Evolutionary conservation across 305 asterid genomes (phyloP).

Genomic region (Fraxinus platypoda): DNA sequence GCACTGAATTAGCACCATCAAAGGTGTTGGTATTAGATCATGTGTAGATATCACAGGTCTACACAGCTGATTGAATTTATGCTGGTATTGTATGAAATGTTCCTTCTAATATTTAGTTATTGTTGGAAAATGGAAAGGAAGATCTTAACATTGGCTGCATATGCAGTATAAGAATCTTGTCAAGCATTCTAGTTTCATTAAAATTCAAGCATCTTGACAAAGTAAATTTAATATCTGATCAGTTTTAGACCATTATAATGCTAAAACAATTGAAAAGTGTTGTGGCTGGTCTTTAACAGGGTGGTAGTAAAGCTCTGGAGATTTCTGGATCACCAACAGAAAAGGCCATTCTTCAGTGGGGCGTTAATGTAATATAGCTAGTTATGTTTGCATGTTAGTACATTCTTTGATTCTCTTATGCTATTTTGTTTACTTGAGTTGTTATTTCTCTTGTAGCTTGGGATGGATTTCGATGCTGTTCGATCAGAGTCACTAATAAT

Average conservation of each 20-base stretch:
- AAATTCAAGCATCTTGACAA: background rate
- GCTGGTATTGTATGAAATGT: background rate
- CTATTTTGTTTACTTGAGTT: constrained; percentile 20
- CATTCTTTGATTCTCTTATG: constrained; percentile 5
- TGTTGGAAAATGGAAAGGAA: background rate
- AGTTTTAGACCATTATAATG: background rate
- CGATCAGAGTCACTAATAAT: constrained; percentile 57
- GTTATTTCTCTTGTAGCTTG: constrained; percentile 50
- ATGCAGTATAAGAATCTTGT: background rate
- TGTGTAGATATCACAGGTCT: background rate
- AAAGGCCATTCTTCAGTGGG: constrained; percentile 95
- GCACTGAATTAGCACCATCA: background rate
- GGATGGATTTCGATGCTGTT: constrained; percentile 69
- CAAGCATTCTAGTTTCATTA: background rate
- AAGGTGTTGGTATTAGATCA: background rate
- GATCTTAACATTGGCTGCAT: background rate
- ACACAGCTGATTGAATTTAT: background rate
- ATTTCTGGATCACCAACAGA: constrained; percentile 98
- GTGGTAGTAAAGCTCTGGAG: constrained; percentile 70
- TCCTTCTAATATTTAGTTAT: background rate
- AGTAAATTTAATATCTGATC: background rate
- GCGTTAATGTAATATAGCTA: constrained; percentile 48
- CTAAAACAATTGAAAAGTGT: background rate
- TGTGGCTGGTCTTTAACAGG: constrained; percentile 47
- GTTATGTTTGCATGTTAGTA: constrained; percentile 2